These are phyloP conservation scores for Tetrahymena elliotti DNA, from an alignment of 73 alveolate genomes.

Conservation along the genomic window DNA sequence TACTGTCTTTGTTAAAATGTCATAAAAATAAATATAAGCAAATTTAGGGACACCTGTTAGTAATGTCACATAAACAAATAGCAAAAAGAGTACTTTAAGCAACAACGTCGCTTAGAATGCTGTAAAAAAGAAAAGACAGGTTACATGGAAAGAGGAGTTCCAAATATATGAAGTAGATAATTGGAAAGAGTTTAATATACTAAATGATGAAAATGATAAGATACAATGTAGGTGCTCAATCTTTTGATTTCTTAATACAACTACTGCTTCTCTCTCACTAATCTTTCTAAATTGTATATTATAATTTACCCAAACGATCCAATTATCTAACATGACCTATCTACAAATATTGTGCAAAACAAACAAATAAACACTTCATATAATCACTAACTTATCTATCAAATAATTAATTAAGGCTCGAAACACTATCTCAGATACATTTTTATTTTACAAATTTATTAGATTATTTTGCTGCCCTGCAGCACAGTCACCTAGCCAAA, in stretches of 20 bases:
- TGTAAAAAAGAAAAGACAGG: background rate
- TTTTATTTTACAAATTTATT: too few species aligned
- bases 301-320: background rate
- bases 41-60: background rate
- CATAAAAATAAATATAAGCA: background rate
- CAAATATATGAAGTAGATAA: background rate
- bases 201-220: background rate
- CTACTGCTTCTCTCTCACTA: background rate
- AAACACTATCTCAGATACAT: background rate
- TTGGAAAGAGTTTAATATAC: background rate
- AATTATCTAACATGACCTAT: background rate
- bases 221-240: background rate
- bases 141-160: background rate
- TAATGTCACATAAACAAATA: background rate
- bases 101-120: background rate
- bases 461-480: background rate
- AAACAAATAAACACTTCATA: background rate
- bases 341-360: background rate
- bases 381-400: background rate
- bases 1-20: background rate
- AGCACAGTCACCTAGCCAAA: background rate
- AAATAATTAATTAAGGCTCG: background rate
- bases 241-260: background rate
- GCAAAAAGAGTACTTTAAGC: background rate
- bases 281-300: background rate